These are phyloP conservation scores for Pseudocercospora ulei DNA, from an alignment of 2,329 filamentous ascomycete species.

Conservation along the genomic window DNA sequence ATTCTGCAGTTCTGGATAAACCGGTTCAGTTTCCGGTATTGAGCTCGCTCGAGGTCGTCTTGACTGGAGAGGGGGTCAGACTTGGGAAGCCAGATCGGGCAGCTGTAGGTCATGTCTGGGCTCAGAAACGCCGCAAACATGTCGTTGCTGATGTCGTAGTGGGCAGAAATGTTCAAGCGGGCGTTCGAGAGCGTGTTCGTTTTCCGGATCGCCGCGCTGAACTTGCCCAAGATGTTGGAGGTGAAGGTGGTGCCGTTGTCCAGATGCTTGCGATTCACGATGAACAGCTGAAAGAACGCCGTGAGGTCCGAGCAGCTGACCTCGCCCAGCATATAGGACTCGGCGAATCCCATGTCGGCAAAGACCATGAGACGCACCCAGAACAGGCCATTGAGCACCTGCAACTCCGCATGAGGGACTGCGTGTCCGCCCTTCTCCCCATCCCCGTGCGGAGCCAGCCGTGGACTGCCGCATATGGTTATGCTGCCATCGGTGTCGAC, in stretches of 20 bases:
- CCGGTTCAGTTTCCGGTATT: slow-evolving; percentile 56
- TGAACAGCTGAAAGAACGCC: slow-evolving; percentile 64
- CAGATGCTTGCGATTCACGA: slow-evolving; percentile 46
- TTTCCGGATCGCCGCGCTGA: slow-evolving; percentile 46
- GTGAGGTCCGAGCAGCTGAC: slow-evolving; percentile 57
- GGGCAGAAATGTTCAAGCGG: slow-evolving; percentile 57
- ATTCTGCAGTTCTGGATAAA: slow-evolving; percentile 58
- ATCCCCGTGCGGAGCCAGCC: slow-evolving; percentile 32
- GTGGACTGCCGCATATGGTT: slow-evolving; percentile 39
- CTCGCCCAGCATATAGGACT: slow-evolving; percentile 64
- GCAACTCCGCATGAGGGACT: slow-evolving; percentile 47
- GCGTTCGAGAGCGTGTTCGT: slow-evolving; percentile 46
- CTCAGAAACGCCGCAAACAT: slow-evolving; percentile 67
- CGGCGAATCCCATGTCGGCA: slow-evolving; percentile 65
- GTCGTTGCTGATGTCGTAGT: slow-evolving; percentile 67
- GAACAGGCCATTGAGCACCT: slow-evolving; percentile 56
- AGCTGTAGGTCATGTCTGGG: slow-evolving; percentile 68
- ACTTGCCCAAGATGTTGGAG: slow-evolving; percentile 49
- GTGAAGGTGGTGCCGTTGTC: slow-evolving; percentile 55
- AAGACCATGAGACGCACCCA: slow-evolving; percentile 61
- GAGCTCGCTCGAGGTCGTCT: slow-evolving; percentile 56
- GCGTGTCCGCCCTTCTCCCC: slow-evolving; percentile 33
- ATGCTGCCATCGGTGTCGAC: slow-evolving; percentile 39
- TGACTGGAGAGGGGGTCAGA: slow-evolving; percentile 37
- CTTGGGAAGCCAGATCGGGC: slow-evolving; percentile 53